Evolutionary conservation across 2,329 filamentous ascomycete species (phyloP).

Genomic region (Diaporthe helianthi): DNA sequence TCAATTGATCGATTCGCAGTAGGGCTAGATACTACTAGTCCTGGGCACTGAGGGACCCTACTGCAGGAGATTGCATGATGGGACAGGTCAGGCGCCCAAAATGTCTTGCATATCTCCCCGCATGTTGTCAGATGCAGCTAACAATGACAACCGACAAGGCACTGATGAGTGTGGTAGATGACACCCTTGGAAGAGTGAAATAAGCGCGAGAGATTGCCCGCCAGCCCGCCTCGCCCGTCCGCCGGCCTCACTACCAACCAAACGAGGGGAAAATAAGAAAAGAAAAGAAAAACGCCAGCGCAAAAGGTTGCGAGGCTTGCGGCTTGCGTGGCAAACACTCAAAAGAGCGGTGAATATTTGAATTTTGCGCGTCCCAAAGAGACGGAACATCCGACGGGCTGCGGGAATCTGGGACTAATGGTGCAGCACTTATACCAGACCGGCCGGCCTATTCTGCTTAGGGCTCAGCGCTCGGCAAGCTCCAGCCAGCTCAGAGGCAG

Average conservation of each 20-base stretch:
- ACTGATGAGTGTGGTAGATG: not conserved
- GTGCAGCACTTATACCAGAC: constrained; percentile 22
- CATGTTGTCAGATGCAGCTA: constrained; percentile 23
- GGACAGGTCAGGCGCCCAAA: constrained; percentile 18
- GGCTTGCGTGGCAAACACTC: constrained; percentile 4
- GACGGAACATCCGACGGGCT: not conserved
- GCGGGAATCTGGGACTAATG: constrained; percentile 6
- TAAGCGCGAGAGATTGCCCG: constrained; percentile 19
- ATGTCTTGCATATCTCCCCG: constrained; percentile 25
- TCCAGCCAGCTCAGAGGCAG: constrained; percentile 18
- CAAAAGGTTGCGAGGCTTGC: not conserved
- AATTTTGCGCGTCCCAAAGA: not conserved
- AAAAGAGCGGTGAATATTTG: constrained; percentile 24
- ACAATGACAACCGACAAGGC: not conserved
- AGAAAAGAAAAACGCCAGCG: not conserved
- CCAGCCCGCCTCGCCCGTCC: not conserved
- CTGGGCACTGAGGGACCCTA: not conserved
- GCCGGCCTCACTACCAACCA: too few relatives aligned
- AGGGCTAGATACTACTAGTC: not conserved
- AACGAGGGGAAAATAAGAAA: too few relatives aligned
- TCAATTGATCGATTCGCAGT: not conserved
- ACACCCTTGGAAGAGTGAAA: not conserved
- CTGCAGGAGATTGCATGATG: constrained; percentile 16
- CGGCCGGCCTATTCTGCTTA: not conserved
- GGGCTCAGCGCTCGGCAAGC: constrained; percentile 17